phyloP scores from a whole-genome alignment of 305 asterid genomes.

The Plantago rigida region DNA sequence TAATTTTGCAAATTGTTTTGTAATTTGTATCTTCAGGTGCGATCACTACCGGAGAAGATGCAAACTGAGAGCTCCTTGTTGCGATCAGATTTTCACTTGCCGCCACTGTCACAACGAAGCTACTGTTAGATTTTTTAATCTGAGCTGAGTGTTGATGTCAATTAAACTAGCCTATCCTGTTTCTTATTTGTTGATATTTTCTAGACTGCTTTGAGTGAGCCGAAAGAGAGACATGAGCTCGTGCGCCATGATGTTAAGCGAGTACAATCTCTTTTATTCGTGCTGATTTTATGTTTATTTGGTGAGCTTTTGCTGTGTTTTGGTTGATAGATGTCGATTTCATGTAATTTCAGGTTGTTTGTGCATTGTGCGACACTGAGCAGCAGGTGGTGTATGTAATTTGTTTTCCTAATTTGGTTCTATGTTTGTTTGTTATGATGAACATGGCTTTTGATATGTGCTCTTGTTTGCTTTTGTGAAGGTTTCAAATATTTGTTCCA shows the following conservation, averaged over 20 bases:
- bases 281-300: background rate
- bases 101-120: constrained; percentile 96
- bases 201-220: constrained; percentile 53
- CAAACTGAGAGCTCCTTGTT: constrained; percentile 77
- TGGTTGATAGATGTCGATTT: constrained; percentile 19
- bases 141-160: background rate
- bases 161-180: background rate
- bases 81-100: constrained; percentile 68
- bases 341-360: constrained; percentile 42
- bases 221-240: constrained; percentile 65
- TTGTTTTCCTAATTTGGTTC: constrained; percentile 14
- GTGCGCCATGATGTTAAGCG: constrained; percentile 75
- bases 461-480: constrained; percentile 24
- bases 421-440: constrained; percentile 3
- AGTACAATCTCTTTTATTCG: constrained; percentile 26
- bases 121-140: constrained; percentile 33
- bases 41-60: constrained; percentile 81
- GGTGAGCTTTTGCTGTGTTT: background rate
- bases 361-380: constrained; percentile 57
- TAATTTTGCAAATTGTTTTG: too few species aligned
- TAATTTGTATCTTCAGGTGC: constrained; percentile 39
- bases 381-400: constrained; percentile 37
- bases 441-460: constrained; percentile 13
- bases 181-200: constrained; percentile 14
- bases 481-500: constrained; percentile 57